Base-by-base conservation (phyloP, 108 stramenopile genomes). In the Pseudonitzschia pungens region DNA sequence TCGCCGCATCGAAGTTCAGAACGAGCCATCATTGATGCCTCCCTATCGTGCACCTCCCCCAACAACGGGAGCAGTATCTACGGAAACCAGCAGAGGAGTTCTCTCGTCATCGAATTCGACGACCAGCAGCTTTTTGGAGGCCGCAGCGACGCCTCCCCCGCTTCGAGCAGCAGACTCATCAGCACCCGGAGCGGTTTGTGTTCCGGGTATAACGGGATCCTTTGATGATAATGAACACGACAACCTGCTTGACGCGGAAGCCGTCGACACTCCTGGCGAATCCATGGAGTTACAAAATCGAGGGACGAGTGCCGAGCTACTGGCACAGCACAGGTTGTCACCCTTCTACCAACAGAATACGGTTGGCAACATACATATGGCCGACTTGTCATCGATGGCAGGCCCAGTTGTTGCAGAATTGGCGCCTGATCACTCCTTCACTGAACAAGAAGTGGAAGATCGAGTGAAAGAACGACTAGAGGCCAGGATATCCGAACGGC, bases 381-480 rank as follows among this genome's bases (percentile, higher is more conserved):
- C 57, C 29, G 57, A 58, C 26, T 36, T 16, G 18, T 48, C 24
- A 4, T 41, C 62, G 27, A 63, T 33, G 36, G 36, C 36, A 6
- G 20, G 18, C 22, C 66, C 66, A 4, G 43, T 67, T 16, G 66
- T 50, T 15, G 66, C 66, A 44, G 66, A 67, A 29, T 45, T 67
- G 66, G 66, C 28, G n/a, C 28, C 66, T 6, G 50, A 8, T 7
- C 21, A 12, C 21, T 50, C 45, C 31, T 67, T 18, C 22, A 48
- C 11, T 27, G 66, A 67, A 26, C 33, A 24, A 29, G 66, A 67
- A 4, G 28, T 67, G 26, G 66, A 67, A 50, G 66, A 67, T 18
- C 66, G 66, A 5, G 18, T 67, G 45, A 41, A 44, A 14, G 66
- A 67, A 67, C 66, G 66, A 45, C 18, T 67, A 11, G 66, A 67